A percentile compares a stretch with the other conserved stretches of the same genome.
phyloP scores from a whole-genome alignment of 2,329 filamentous ascomycete species.

The Monilinia vaccinii-corymbosi region DNA sequence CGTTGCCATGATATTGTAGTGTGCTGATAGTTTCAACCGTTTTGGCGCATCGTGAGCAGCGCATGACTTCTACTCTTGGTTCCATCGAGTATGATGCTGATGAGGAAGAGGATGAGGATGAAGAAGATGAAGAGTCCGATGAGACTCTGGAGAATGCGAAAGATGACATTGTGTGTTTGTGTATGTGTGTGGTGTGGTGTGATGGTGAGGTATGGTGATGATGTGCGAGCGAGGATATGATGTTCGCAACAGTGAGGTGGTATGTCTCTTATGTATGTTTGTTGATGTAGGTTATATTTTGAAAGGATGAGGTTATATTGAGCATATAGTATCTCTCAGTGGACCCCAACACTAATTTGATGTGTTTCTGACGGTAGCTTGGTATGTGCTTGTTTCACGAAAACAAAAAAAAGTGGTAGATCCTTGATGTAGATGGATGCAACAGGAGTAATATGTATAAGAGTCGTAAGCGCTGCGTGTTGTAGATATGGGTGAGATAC shows the following conservation, averaged over 20 bases:
- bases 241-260: neutral
- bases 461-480: neutral
- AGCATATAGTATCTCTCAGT: neutral
- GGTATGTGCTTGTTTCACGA: neutral
- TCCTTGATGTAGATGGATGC: conserved; percentile 1
- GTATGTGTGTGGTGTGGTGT: neutral
- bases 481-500: neutral
- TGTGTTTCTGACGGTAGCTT: neutral
- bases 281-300: neutral
- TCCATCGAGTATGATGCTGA: conserved; percentile 12
- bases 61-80: conserved; percentile 44
- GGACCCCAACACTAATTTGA: neutral
- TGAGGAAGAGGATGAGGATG: conserved; percentile 15
- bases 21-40: conserved; percentile 48
- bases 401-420: conserved; percentile 6
- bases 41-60: conserved; percentile 53
- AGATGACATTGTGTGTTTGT: neutral
- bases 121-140: conserved; percentile 17
- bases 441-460: neutral
- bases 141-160: conserved; percentile 11
- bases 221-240: conserved; percentile 1
- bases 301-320: neutral
- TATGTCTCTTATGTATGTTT: neutral
- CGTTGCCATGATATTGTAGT: conserved; percentile 10
- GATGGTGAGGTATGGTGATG: neutral